Base-by-base conservation (phyloP, 2,329 filamentous ascomycete genomes). In the Pseudopithomyces maydicus region DNA sequence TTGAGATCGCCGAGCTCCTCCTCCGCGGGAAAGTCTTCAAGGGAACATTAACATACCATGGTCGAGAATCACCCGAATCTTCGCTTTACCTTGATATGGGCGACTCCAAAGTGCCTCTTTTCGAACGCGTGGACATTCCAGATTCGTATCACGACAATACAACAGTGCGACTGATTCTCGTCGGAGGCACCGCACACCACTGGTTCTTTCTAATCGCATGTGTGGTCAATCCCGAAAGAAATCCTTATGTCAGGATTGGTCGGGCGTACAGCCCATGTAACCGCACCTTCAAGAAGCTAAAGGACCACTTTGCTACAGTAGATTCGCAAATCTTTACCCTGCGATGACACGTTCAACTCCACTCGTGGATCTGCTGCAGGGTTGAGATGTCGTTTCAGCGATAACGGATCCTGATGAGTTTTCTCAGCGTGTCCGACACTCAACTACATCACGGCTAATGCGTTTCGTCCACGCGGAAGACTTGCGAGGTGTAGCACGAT, bases 131-230 rank as follows among this genome's bases (percentile, higher is more conserved):
- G 6, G 51, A 53, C 32, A 45, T 53, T 19, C 51, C 51, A 12
- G 51, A 53, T 32, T 53, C 51, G 20, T 46, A 46, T 17, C 46
- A 53, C 22, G 51, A 53, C 20, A 53, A 53, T 32, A 20, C 41
- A n/a, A 45, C 51, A 15, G 51, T 53, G 8, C 32, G 32, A 22
- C 41, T 39, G 7, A 53, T 53, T 7, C 42, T 46, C 5, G 35
- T 53, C 20, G 51, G 51, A 32, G 51, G 39, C 1, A 53, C 51
- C 3, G 26, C 43, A n/a, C 22, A 22, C 8, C 51, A 53, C 46
- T 53, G 51, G 51, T 53, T 53, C 36, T 53, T 53, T n/a, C 19
- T 53, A 8, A 53, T 53, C n/a, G 41, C 51, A 29, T 35, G 33
- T 23, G 32, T 53, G 12, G 51, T 53, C 20, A 39, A 53, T 29